These are phyloP conservation scores for Magnusiomyces suaveolens DNA, from an alignment of 1,139 yeast species.

Conservation along the genomic window DNA sequence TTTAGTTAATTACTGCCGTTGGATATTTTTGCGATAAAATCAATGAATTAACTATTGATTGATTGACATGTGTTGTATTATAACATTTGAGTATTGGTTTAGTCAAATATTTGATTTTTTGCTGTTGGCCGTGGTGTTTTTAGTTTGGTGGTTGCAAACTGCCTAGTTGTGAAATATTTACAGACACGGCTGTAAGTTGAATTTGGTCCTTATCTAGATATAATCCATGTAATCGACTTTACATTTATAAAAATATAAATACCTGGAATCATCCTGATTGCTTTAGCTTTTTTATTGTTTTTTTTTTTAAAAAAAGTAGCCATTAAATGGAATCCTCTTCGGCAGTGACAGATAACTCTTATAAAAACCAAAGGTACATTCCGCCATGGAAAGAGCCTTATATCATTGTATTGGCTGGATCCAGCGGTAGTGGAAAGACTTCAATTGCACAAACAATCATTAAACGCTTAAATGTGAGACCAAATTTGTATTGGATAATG, in stretches of 20 bases:
- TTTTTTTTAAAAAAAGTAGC: background rate
- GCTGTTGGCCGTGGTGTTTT: background rate
- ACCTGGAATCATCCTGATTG: no score
- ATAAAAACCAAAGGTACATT: slow-evolving; percentile 19
- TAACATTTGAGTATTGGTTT: background rate
- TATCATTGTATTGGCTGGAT: slow-evolving; percentile 89
- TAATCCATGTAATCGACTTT: no score
- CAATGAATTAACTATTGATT: background rate
- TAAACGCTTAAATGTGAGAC: slow-evolving; percentile 44
- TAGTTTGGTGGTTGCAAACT: background rate
- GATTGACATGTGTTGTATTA: background rate
- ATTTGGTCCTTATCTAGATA: background rate
- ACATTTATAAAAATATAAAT: no score
- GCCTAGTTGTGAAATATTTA: background rate
- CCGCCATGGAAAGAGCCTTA: slow-evolving; percentile 98
- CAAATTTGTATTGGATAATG: background rate
- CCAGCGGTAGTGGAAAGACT: slow-evolving; percentile 84
- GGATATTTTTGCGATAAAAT: background rate
- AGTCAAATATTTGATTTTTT: background rate
- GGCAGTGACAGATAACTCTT: no score
- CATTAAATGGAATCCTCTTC: background rate
- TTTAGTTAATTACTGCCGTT: background rate
- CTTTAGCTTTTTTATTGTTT: background rate
- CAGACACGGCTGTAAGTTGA: background rate
- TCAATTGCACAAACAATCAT: slow-evolving; percentile 81